Base-by-base conservation (phyloP, 2,329 filamentous ascomycete species). In the Colletotrichum zoysiae region DNA sequence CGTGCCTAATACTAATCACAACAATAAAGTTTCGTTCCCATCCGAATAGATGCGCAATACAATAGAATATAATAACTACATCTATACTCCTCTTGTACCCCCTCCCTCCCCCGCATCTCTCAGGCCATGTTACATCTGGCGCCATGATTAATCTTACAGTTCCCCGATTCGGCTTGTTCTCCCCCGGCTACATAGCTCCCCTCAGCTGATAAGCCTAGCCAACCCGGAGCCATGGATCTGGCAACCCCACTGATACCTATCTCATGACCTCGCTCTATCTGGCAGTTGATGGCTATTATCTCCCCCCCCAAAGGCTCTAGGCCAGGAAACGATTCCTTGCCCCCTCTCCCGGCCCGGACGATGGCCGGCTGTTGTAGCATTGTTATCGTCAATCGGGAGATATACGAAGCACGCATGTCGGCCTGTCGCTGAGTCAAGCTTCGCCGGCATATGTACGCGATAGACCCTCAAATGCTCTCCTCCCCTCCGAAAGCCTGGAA, bases 161-260 rank as follows among this genome's bases (percentile, higher is more conserved):
- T 62, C n/a, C 64, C 64, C 57, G n/a, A 44, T 71, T 62, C 68
- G 68, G 68, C 42, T 33, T 26, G 11, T 42, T 53, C 57, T 53
- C 26, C 50, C 64, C 64, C 64, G 68, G 62, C 26, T 18, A 30
- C 4, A 30, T 30, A 60, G 42, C 40, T 60, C 18, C 6, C 18
- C 18, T 44, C 30, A 9, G 5, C n/a, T 61, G 59, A 61, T 61
- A 50, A 33, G 59, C 30, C 26, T 30, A 20, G 30, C 59, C 59
- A 50, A 61, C 59, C 20, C 42, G 59, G 18, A 23, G 23, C 26
- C 58, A 48, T 35, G 58, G 58, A 48, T 63, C 58, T 20, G 42
- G 35, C 18, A 40, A 33, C 64, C 64, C 68, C 57, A 30, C 58
- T 11, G 53, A 8, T 26, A 48, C 60, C 50, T 64, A 48, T 64